Evolutionary conservation across 441 rosid genomes (phyloP), one percentile per base, ranked within the genome.

Genomic region (Erodium trifolium): DNA sequence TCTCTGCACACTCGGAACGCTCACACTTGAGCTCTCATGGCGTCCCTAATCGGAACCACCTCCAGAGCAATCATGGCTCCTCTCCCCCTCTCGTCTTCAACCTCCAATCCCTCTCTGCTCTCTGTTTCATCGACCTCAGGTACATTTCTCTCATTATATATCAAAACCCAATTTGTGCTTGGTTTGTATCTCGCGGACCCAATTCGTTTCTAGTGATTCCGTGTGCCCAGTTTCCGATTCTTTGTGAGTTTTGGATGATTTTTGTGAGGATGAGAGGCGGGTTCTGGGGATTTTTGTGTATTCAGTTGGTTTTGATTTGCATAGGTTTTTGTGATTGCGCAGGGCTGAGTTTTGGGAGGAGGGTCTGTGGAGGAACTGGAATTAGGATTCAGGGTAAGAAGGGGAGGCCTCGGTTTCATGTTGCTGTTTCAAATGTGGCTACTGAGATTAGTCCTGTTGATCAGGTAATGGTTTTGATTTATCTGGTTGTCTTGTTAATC

Each of bases 381-480:
- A 75, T 84, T 70, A 71, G 78, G 65, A 34, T 34, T 5, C 37
- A 34, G 37, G 37, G 37, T 34, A 86, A 78, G 82, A 87, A 77
- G 66, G 83, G 82, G 71, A 86, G 80, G 85, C 72, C 82, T 43
- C 84, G 74, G 72, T 82, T 81, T 65, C 88, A 77, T 62, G 43
- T 83, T 73, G 76, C 89, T 0, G 90, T 85, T 70, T 69, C 83
- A 73, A 89, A 82, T 83, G 96, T 91, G 11, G 96, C 97, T 8
- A 86, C 93, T 17, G 96, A 85, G 3, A 79, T 91, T 75, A 82
- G 83, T 83, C 75, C 96, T 47, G 82, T 81, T 72, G 88, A 81
- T 72, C 84, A 83, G 93, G 96, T 91, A 71, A 34, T 63, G 5
- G 13, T 62, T 51, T 76, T 63, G 9, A 68, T 39, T 62, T 60